These are phyloP conservation scores for Stephanodiscus minutulus DNA, from an alignment of 108 stramenopile species.

Conservation along the genomic window DNA sequence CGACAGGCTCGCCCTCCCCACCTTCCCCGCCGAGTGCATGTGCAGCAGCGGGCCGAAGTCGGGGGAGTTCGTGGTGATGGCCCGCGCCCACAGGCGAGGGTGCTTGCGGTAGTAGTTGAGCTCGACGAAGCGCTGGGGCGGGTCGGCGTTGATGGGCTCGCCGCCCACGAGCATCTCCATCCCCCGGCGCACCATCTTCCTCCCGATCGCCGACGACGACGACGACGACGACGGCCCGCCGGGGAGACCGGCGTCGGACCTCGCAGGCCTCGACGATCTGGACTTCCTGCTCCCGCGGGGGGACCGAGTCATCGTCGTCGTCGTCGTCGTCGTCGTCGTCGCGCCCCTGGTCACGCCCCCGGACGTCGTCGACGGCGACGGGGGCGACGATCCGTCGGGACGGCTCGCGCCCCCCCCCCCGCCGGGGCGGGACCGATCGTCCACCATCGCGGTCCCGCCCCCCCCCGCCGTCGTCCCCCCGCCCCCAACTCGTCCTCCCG, in stretches of 20 bases:
- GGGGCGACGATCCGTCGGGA: too few species aligned
- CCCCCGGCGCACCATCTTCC: slow-evolving; percentile 81
- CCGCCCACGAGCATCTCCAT: slow-evolving; percentile 93
- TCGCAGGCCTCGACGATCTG: not conserved
- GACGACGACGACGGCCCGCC: too few species aligned
- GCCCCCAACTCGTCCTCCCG: not conserved
- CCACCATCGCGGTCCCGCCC: too few species aligned
- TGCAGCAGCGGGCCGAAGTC: slow-evolving; percentile 81
- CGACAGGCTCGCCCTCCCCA: slow-evolving; percentile 51
- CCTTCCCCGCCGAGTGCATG: slow-evolving; percentile 50
- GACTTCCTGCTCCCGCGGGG: not conserved
- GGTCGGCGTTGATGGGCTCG: slow-evolving; percentile 86
- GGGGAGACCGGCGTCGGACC: not conserved
- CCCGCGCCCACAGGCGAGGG: slow-evolving; percentile 58
- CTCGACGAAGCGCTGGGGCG: slow-evolving; percentile 72
- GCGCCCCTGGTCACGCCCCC: too few species aligned
- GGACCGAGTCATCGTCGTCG: too few species aligned
- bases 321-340: too few species aligned
- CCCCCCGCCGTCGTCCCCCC: not conserved
- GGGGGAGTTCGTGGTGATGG: slow-evolving; percentile 60
- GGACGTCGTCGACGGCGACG: too few species aligned
- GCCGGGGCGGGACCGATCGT: not conserved
- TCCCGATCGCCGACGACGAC: slow-evolving; percentile 18
- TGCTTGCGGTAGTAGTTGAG: slow-evolving; percentile 57
- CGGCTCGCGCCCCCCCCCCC: too few species aligned